Percentiles rank a stretch among this genome's conserved stretches.
Conservation (phyloP, 192 early-diverging fungal genomes). For the Backusella westeae region DNA sequence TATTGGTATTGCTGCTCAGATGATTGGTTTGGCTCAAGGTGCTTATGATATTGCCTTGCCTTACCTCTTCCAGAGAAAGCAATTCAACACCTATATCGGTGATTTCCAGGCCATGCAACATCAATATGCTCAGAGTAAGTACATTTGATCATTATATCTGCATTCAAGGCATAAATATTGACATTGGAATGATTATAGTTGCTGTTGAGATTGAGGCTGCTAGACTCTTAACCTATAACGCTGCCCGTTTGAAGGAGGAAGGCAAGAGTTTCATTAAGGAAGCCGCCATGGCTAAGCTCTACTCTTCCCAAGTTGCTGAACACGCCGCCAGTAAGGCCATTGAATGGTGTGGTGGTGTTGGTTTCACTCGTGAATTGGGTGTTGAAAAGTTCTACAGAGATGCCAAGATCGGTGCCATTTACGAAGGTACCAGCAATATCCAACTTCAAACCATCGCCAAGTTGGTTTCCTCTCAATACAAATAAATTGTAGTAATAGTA, state of each 20-base stretch:
- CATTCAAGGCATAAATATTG: not conserved
- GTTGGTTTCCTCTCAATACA: constrained; percentile 38
- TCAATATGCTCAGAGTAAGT: constrained; percentile 58
- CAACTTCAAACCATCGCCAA: constrained; percentile 91
- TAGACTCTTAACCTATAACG: constrained; percentile 94
- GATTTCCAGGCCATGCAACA: constrained; percentile 78
- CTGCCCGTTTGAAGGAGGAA: constrained; percentile 91
- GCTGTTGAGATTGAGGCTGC: constrained; percentile 97
- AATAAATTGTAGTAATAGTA: constrained; percentile 16
- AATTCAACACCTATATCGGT: constrained; percentile 82
- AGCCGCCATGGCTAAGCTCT: constrained; percentile 98
- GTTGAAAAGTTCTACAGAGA: constrained; percentile 97
- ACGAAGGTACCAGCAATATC: constrained; percentile 95
- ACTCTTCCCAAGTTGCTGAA: constrained; percentile 94
- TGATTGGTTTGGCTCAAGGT: constrained; percentile 96
- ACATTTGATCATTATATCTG: not conserved
- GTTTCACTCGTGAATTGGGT: constrained; percentile 76
- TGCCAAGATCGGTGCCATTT: constrained; percentile 97
- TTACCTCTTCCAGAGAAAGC: constrained; percentile 94
- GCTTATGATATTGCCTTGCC: constrained; percentile 84
- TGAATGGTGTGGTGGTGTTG: constrained; percentile 98
- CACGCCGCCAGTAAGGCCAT: constrained; percentile 79
- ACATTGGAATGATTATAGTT: constrained; percentile 31
- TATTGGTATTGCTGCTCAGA: constrained; percentile 45
- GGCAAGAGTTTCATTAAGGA: constrained; percentile 91